phyloP scores from a whole-genome alignment of 306 rosid genomes.

The Vachellia collinsii region DNA sequence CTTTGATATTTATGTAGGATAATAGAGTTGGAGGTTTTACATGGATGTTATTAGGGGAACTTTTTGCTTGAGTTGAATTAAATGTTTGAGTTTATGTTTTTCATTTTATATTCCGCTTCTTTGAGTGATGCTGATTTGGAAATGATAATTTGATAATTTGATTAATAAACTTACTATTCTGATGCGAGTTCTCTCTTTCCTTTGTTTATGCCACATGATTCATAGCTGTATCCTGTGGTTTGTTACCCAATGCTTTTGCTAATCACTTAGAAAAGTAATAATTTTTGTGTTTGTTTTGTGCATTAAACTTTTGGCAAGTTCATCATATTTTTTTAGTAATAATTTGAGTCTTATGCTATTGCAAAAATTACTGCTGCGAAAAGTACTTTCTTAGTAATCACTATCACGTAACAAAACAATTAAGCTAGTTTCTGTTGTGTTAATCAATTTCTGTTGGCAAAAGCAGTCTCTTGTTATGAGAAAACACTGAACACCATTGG shows the following conservation, averaged over 20 bases:
- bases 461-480: not conserved
- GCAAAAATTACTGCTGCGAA: not conserved
- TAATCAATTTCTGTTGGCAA: not conserved
- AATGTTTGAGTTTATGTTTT: not conserved
- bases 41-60: not conserved
- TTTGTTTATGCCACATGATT: constrained; percentile 7
- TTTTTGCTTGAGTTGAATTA: not conserved
- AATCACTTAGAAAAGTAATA: not conserved
- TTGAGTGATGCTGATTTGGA: not conserved
- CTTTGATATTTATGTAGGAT: not conserved
- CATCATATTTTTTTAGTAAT: constrained; percentile 21
- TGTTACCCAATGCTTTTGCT: constrained; percentile 1
- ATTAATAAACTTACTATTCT: not conserved
- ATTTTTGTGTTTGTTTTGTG: not conserved
- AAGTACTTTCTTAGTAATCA: not conserved
- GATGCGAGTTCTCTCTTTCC: not conserved
- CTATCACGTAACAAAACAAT: not conserved
- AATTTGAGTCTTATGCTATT: not conserved
- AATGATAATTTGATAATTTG: not conserved
- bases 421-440: not conserved
- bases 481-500: not conserved
- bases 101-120: constrained; percentile 4
- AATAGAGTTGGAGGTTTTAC: not conserved
- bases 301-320: constrained; percentile 7
- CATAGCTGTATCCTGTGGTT: not conserved